Conservation (phyloP, 73 alveolate genomes). For the Effrenium voratum region DNA sequence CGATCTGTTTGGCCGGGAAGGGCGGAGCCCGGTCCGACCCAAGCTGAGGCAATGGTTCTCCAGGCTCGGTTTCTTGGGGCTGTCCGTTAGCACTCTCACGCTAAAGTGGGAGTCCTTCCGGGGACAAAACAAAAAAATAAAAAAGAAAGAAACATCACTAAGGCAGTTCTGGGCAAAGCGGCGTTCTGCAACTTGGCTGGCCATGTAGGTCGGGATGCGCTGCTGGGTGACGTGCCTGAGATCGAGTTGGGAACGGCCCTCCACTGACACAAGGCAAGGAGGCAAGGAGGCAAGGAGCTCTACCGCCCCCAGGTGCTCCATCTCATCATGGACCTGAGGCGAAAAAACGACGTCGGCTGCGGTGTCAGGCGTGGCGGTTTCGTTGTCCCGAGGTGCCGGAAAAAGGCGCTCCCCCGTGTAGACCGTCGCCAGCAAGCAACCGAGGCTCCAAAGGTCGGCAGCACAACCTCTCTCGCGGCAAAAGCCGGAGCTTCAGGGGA, state of each 20-base stretch:
- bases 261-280: background rate
- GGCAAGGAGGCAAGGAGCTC: conserved; percentile 11
- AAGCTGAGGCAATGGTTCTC: no score
- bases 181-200: conserved; percentile 43
- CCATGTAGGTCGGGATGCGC: conserved; percentile 33
- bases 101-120: no score
- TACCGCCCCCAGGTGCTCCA: conserved; percentile 74
- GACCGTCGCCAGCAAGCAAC: conserved; percentile 66
- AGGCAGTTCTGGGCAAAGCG: background rate
- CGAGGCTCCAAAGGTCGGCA: conserved; percentile 64
- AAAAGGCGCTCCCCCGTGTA: conserved; percentile 86
- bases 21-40: no score
- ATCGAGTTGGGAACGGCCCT: background rate
- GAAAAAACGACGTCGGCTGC: background rate
- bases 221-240: conserved; percentile 44
- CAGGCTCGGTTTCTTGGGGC: no score
- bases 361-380: background rate
- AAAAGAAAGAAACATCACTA: no score
- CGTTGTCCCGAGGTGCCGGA: background rate
- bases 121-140: no score
- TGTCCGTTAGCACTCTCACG: no score
- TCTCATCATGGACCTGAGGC: conserved; percentile 69
- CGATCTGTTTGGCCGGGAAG: no score
- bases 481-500: background rate
- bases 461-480: conserved; percentile 40